Evolutionary conservation across 352 stramenopile genomes (phyloP).

Genomic region (Thalassiosira sp.): DNA sequence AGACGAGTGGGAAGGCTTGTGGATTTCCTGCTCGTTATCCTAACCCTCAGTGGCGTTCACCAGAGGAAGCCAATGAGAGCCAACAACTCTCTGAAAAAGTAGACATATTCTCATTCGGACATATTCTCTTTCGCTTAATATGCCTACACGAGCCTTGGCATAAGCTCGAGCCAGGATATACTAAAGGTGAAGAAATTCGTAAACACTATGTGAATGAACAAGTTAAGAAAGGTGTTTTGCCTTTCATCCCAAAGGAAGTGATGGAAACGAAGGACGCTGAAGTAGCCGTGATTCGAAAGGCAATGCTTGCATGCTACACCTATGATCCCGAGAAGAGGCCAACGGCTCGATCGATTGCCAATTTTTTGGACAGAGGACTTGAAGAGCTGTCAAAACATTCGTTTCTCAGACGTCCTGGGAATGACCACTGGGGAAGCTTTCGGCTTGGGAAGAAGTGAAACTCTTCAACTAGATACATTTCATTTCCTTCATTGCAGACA

Average conservation of each 20-base stretch:
- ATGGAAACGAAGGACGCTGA: constrained; percentile 51
- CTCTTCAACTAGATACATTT: not conserved
- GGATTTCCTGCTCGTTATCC: constrained; percentile 68
- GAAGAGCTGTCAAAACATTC: constrained; percentile 19
- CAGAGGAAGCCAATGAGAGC: constrained; percentile 60
- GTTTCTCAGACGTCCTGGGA: not conserved
- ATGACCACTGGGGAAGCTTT: not conserved
- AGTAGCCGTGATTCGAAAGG: constrained; percentile 65
- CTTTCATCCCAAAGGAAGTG: constrained; percentile 55
- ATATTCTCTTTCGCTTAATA: constrained; percentile 77
- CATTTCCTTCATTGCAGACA: too few relatives aligned
- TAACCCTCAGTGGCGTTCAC: constrained; percentile 69
- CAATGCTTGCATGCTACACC: constrained; percentile 67
- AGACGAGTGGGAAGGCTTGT: constrained; percentile 56
- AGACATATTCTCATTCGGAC: constrained; percentile 74
- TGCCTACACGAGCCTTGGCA: constrained; percentile 70
- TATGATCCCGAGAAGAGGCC: constrained; percentile 57
- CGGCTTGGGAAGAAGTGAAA: not conserved
- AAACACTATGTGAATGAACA: constrained; percentile 56
- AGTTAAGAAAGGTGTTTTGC: constrained; percentile 58
- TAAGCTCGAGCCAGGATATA: constrained; percentile 52
- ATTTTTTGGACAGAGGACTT: constrained; percentile 46
- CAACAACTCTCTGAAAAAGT: constrained; percentile 68
- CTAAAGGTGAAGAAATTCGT: constrained; percentile 28
- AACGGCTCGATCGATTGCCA: constrained; percentile 54